Evolutionary conservation across 148 eudicot species (phyloP).

Genomic region (Cornus suecica): DNA sequence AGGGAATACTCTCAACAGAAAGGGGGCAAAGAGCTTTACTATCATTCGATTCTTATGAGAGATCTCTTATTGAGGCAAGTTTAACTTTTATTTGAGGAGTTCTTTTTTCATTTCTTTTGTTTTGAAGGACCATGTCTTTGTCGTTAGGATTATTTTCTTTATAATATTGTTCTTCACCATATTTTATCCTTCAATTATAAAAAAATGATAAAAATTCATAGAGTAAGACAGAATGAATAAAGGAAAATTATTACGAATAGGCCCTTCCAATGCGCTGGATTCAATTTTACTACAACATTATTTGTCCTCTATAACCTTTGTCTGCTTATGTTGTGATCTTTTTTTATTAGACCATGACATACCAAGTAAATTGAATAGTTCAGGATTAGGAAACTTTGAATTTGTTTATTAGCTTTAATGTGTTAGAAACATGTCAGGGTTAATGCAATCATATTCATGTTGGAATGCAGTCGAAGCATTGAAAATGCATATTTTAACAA

Average conservation of each 20-base stretch:
- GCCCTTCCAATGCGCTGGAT: too few relatives aligned
- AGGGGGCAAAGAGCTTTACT: constrained; percentile 67
- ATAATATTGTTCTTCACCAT: too few relatives aligned
- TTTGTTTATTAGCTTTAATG: too few relatives aligned
- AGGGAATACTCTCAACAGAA: constrained; percentile 95
- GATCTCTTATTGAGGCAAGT: constrained; percentile 82
- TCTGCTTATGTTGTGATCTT: not conserved
- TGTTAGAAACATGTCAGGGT: too few relatives aligned
- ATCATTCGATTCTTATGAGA: constrained; percentile 72
- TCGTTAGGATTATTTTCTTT: too few relatives aligned
- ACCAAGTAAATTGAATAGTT: not conserved
- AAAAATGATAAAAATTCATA: too few relatives aligned
- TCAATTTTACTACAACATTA: not conserved
- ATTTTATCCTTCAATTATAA: too few relatives aligned
- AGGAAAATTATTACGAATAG: too few relatives aligned
- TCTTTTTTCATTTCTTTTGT: not conserved
- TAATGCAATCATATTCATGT: not conserved
- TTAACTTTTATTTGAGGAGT: not conserved
- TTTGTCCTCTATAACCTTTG: not conserved
- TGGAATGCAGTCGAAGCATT: not conserved
- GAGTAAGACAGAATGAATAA: too few relatives aligned
- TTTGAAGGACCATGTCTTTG: not conserved
- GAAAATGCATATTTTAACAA: not conserved
- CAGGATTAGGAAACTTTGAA: not conserved
- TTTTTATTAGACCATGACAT: constrained; percentile 2